A percentile compares a stretch with the other conserved stretches of the same genome.
phyloP scores from a whole-genome alignment of 2,329 filamentous ascomycete species.

The Gyromitra esculenta region DNA sequence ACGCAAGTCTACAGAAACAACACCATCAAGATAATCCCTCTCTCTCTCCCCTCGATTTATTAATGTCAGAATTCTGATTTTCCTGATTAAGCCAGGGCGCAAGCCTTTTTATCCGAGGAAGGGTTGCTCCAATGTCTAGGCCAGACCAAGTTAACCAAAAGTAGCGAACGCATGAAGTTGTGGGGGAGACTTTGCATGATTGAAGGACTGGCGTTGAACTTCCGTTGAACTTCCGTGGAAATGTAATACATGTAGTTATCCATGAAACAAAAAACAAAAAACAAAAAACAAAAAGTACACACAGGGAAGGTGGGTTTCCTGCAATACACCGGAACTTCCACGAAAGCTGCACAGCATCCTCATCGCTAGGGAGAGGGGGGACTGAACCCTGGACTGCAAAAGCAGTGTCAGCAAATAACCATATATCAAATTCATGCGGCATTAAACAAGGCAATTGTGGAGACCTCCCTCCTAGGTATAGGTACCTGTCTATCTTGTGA shows the following conservation, averaged over 20 bases:
- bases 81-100: not conserved
- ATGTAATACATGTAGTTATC: too few species aligned
- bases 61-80: not conserved
- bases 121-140: not conserved
- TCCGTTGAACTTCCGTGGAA: not conserved
- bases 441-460: conserved; percentile 11
- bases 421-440: conserved; percentile 4
- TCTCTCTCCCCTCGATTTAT: not conserved
- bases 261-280: not conserved
- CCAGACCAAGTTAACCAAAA: conserved; percentile 1
- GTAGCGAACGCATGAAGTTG: not conserved
- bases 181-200: conserved; percentile 16
- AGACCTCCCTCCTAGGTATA: not conserved
- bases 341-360: not conserved
- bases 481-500: not conserved
- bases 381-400: not conserved
- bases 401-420: not conserved
- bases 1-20: not conserved
- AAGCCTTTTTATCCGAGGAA: not conserved
- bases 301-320: conserved; percentile 8
- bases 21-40: not conserved
- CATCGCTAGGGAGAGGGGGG: not conserved
- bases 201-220: not conserved
- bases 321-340: not conserved
- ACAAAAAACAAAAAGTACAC: not conserved